Percentiles rank a stretch among this genome's conserved stretches.
Evolutionary conservation across 2,329 filamentous ascomycete genomes (phyloP).

Genomic region (Penicillium sp.): DNA sequence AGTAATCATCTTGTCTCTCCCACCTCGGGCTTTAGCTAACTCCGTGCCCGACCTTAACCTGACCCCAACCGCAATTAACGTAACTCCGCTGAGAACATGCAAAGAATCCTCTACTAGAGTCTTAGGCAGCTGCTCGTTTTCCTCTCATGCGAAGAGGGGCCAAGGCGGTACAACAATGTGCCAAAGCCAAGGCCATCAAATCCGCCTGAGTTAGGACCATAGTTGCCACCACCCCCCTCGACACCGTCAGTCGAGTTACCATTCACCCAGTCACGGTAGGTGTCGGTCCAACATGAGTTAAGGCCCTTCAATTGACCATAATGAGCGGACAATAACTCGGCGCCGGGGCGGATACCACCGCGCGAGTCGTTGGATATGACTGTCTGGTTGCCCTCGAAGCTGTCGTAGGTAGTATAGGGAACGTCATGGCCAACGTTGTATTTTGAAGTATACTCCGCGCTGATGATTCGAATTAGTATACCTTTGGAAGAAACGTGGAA

Average conservation of each 20-base stretch:
- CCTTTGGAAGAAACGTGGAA: no score
- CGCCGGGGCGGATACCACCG: slow-evolving; percentile 38
- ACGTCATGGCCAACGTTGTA: slow-evolving; percentile 47
- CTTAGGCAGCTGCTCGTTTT: no score
- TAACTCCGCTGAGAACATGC: no score
- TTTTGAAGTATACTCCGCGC: slow-evolving; percentile 28
- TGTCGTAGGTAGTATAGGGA: slow-evolving; percentile 43
- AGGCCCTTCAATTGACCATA: slow-evolving; percentile 41
- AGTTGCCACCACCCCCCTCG: slow-evolving; percentile 48
- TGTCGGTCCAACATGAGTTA: slow-evolving; percentile 38
- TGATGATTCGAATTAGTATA: neutral
- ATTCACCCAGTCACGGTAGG: slow-evolving; percentile 37
- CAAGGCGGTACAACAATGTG: slow-evolving; percentile 29
- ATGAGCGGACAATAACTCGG: slow-evolving; percentile 43
- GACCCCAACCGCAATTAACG: neutral
- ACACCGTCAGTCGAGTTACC: slow-evolving; percentile 33
- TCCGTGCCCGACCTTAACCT: neutral
- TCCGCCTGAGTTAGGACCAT: slow-evolving; percentile 42
- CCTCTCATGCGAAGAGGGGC: no score
- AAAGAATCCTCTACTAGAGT: no score
- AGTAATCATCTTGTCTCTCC: neutral
- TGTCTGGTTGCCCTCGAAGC: slow-evolving; percentile 37
- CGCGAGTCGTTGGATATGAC: slow-evolving; percentile 34
- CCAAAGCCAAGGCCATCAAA: slow-evolving; percentile 43
- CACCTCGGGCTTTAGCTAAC: neutral